Evolutionary conservation across 805 yeast species (phyloP).

Genomic region (Ogataea saltuana): DNA sequence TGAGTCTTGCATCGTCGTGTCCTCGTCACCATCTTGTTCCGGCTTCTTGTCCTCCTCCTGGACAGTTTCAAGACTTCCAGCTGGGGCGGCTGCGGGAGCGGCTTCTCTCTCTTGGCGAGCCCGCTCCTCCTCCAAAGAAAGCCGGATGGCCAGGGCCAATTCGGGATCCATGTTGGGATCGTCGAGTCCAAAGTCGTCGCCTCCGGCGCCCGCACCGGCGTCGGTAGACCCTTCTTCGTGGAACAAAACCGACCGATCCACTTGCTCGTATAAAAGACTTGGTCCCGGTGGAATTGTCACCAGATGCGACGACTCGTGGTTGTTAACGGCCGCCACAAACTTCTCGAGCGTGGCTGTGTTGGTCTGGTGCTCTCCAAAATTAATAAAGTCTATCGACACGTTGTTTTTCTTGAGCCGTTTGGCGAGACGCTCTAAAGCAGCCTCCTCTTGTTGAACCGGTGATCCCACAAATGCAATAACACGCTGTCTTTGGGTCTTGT

Average conservation of each 20-base stretch:
- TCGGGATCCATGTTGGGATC: slow-evolving; percentile 97
- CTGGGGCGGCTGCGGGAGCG: slow-evolving; percentile 22
- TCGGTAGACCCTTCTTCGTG: slow-evolving; percentile 55
- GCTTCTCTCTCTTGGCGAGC: slow-evolving; percentile 83
- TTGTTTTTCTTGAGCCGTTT: slow-evolving; percentile 92
- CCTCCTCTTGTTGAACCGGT: slow-evolving; percentile 69
- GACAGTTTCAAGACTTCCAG: slow-evolving; percentile 19
- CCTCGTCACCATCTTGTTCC: slow-evolving; percentile 10
- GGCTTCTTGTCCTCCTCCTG: slow-evolving; percentile 24
- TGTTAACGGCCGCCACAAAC: slow-evolving; percentile 72
- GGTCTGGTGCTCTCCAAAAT: slow-evolving; percentile 83
- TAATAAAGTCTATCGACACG: slow-evolving; percentile 84
- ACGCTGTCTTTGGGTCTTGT: slow-evolving; percentile 88
- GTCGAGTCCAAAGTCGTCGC: slow-evolving; percentile 60
- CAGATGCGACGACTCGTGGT: slow-evolving; percentile 75
- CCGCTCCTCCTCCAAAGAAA: slow-evolving; percentile 93
- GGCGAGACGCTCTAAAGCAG: slow-evolving; percentile 79
- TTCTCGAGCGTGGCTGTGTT: slow-evolving; percentile 80
- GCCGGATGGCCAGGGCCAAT: slow-evolving; percentile 89
- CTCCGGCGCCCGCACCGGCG: slow-evolving; percentile 40
- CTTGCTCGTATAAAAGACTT: slow-evolving; percentile 75
- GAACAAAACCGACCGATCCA: slow-evolving; percentile 75
- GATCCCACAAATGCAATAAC: slow-evolving; percentile 87
- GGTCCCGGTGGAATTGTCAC: slow-evolving; percentile 90
- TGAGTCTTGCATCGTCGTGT: slow-evolving; percentile 25